Evolutionary conservation across 164 flowering plant species (phyloP), one percentile per base, ranked within the genome.

Genomic region (Santalum album): DNA sequence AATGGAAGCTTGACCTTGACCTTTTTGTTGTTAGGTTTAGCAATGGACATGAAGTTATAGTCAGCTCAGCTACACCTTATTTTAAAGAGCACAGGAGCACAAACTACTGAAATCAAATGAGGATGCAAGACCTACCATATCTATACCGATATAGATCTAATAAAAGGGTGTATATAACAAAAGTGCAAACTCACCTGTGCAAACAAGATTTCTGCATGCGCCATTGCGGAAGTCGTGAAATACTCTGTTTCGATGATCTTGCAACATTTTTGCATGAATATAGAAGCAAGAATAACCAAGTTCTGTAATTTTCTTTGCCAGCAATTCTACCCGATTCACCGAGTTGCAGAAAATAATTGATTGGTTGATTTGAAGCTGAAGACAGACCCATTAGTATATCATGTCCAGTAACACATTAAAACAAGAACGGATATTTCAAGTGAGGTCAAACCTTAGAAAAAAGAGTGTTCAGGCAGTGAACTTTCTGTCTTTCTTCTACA

Each of bases 171-270:
- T 17, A 9, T 26, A 43, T 5, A 38, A 20, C 27, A 23, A 51
- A 14, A 51, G 19, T 44, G 32, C 36, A 9, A 58, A 62, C 70
- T 35, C 67, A 94, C 99, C 99, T 62, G 99, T 85, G 54, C 99
- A 94, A 46, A 94, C 99, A 71, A 94, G 97, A 72, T 94, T 94
- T 61, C 99, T 66, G 76, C 99, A 94, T 42, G 99, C 99, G 68
- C 99, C 99, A 71, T 90, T 90, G 16, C 97, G 96, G 66, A 94
- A 94, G 68, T 94, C 97, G 72, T 94, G 99, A 67, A 94, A 94
- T 6, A 94, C 99, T 61, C 99, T 76, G 62, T 94, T 94, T 7
- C 99, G 90, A 65, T 94, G 99, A 61, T 82, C 92, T 78, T 94
- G 99, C 64, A 94, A 71, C 99, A 94, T 94, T 74, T 87, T 90